Base-by-base conservation (phyloP, 371 early-diverging fungal species). In the Catenaria anguillulae region DNA sequence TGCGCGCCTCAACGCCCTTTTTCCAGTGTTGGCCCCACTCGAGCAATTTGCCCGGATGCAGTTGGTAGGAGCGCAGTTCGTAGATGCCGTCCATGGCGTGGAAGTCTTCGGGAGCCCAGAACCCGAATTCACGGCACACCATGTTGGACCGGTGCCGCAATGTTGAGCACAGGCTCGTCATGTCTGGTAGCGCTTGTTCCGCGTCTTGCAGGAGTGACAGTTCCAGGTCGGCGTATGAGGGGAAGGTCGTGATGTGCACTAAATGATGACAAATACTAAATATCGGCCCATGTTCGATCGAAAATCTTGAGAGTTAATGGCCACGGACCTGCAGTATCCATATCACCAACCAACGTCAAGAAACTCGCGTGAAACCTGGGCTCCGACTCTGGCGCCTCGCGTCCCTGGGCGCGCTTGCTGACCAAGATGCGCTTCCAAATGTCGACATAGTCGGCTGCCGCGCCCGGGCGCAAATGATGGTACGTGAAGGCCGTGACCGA, bases 121-220 rank as follows among this genome's bases (percentile, higher is more conserved):
- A 93, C 37, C 86, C 85, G 73, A 94, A 94, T 70, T 92, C 93
- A 15, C 91, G 83, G 76, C 87, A 84, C 48, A 91, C 82, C 67
- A 87, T 89, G 66, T 86, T 90, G 63, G 82, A 76, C 59, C 95
- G 83, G 42, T 80, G 78, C 36, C 73, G n/a, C n/a, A n/a, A n/a
- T n/a, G n/a, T n/a, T n/a, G n/a, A n/a, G n/a, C n/a, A n/a, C n/a
- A n/a, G n/a, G n/a, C n/a, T n/a, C n/a, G n/a, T n/a, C n/a, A n/a
- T n/a, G n/a, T n/a, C n/a, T n/a, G n/a, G n/a, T n/a, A n/a, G n/a
- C n/a, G n/a, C n/a, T n/a, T n/a, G n/a, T n/a, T n/a, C n/a, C n/a
- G n/a, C n/a, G n/a, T n/a, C n/a, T n/a, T n/a, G n/a, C n/a, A n/a
- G n/a, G n/a, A n/a, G n/a, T n/a, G n/a, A n/a, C n/a, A 40, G 40